Evolutionary conservation across 805 yeast species (phyloP), one percentile per base, ranked within the genome.

Genomic region (Candida krabiensis): DNA sequence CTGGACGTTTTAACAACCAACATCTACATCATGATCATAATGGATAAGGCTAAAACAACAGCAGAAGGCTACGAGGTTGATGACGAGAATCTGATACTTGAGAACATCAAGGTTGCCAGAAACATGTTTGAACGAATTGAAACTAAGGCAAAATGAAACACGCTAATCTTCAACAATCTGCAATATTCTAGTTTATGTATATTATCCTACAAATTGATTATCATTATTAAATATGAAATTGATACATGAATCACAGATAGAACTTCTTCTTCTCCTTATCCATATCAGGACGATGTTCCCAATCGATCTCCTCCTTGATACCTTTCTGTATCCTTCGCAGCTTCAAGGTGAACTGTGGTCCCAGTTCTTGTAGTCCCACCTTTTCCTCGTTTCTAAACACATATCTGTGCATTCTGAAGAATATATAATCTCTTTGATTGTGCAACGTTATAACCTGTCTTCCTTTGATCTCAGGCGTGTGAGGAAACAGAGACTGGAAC

Each of bases 241-340:
- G n/a, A n/a, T n/a, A n/a, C n/a, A n/a, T n/a, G 4, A 13, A 17
- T 55, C 69, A 91, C 50, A 91, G 67, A 58, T 88, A 83, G 60
- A 91, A 91, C 76, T 87, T 89, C 66, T 82, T 81, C 80, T 90
- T 91, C 62, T 91, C 97, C 55, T 84, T 83, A 63, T 93, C 98
- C 98, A 93, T 90, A 49, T 86, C 95, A 3, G 96, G 83, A 52
- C 87, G 79, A 66, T 89, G 96, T 64, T 93, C 97, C 97, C 98
- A 91, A 55, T 88, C 96, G 19, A 86, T 73, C 55, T 91, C 98
- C 50, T 88, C 95, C 56, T 81, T 81, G 54, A 93, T 75, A 37
- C 98, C 99, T 66, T 80, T 84, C 63, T 91, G 98, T 41, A 93
- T 69, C 56, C 98, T 75, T 63, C 96, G 79, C 50, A 93, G 67